Evolutionary conservation across 306 rosid species (phyloP), one percentile per base, ranked within the genome.

Genomic region (Fragaria iinumae): DNA sequence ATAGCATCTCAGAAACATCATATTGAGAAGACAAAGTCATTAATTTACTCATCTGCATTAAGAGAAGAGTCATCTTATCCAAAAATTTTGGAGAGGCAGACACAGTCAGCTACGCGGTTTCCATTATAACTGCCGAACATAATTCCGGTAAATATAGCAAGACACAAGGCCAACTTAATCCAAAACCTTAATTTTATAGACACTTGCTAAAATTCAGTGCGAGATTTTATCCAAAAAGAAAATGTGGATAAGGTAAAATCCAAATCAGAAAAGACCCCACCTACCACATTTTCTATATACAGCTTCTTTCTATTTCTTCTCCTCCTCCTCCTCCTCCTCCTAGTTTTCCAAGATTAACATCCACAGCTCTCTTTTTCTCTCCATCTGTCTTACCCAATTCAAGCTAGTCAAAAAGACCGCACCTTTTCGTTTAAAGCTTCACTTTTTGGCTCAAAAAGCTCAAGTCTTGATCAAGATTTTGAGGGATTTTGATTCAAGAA

Each of bases 241-340:
- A 41, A 21, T 16, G 45, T 59, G 86, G 84, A 86, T 86, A 83
- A 86, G 66, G 77, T 59, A 57, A 59, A 48, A 70, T 76, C 82
- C 78, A 41, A 72, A 60, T 75, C 27, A 67, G 74, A 49, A 57
- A 57, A 4, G 66, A 66, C 76, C 80, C 80, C 73, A 38, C 81
- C 65, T 2, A 16, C 11, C n/a, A 3, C 34, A 60, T 66, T 56
- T 45, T 64, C 65, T 56, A 50, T 39, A 43, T 43, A 10, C 32
- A 45, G 43, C 27, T 38, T 45, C 20, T 2, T 21, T 39, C 67
- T 21, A 27, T 29, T 17, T 63, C 78, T 8, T 13, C 2, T 11
- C 45, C n/a, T 29, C 34, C n/a, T 20, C 8, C 39, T n/a, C 18
- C 20, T 8, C 43, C 43, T 43, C 36, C 17, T 17, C 7, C 6